Evolutionary conservation across 495 filamentous ascomycete genomes (phyloP), one percentile per base, ranked within the genome.

Genomic region (Hypomontagnella submonticulosa): DNA sequence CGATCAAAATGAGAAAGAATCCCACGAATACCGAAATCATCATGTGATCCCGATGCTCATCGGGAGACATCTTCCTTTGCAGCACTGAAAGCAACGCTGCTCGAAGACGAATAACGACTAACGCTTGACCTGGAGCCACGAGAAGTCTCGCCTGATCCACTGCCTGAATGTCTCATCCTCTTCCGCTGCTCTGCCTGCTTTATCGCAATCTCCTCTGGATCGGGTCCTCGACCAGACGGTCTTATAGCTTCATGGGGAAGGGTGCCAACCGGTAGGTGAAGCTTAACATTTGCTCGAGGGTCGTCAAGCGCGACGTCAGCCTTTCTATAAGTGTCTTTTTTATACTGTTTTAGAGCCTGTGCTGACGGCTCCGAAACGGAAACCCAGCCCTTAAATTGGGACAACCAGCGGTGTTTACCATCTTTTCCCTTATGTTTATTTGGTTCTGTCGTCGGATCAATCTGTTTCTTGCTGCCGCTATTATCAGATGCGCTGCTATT

Each of bases 371-470:
- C 80, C 33, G 71, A 75, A 7, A 73, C 71, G 0, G 73, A 68
- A 8, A 79, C 58, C 80, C 80, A 82, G 19, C 63, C 73, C 38
- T 79, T 77, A 37, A 81, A 50, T 20, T 79, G 75, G 46, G 66
- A 63, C 10, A 80, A 36, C 74, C 74, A 76, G n/a, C 61, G 43
- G 8, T 46, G 38, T 48, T 69, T 74, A 9, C 46, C 37, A 42
- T 72, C 61, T 33, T 51, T 68, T 8, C 23, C 48, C 18, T 64
- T 72, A 18, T 38, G 41, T 19, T 62, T 60, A 6, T 12, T 19
- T 4, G 56, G 30, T 23, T 60, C 66, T 12, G 57, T 15, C 15
- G 33, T 10, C 8, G 49, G 32, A 27, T 48, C 27, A 15, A 23
- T 44, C 34, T 4, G 33, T 27, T 37, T 52, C 11, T 3, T 49